Conservation (phyloP, 352 stramenopile genomes). For the Blastocystis sp. region DNA sequence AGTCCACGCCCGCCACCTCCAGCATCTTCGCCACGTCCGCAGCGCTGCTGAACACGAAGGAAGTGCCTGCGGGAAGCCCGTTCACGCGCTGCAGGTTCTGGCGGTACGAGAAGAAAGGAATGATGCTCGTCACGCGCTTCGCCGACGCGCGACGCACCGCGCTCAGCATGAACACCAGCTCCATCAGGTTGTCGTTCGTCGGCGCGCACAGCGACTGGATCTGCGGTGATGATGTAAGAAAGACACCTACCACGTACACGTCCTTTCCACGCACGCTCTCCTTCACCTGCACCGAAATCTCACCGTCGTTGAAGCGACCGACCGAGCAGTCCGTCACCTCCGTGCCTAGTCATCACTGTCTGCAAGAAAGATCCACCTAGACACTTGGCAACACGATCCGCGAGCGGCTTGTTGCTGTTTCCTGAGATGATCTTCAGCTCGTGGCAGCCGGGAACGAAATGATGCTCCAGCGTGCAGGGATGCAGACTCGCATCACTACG, state of each 20-base stretch:
- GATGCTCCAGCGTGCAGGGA: constrained; percentile 74
- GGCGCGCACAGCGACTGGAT: constrained; percentile 80
- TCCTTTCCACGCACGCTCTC: constrained; percentile 81
- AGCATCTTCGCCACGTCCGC: constrained; percentile 78
- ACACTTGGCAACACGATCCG: constrained; percentile 74
- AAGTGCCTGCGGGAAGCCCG: not conserved
- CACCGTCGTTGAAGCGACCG: constrained; percentile 77
- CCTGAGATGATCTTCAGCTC: constrained; percentile 82
- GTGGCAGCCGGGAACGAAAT: constrained; percentile 79
- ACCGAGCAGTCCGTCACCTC: constrained; percentile 75
- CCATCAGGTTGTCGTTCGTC: constrained; percentile 85
- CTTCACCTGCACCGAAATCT: constrained; percentile 79
- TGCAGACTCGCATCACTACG: constrained; percentile 61
- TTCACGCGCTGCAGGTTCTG: constrained; percentile 54
- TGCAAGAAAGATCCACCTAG: constrained; percentile 59
- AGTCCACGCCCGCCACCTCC: constrained; percentile 77
- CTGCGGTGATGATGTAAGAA: not conserved
- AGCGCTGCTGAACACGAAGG: constrained; percentile 83
- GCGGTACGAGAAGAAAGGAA: constrained; percentile 70
- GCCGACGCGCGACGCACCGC: constrained; percentile 79
- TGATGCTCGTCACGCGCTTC: constrained; percentile 82
- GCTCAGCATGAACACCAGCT: constrained; percentile 83
- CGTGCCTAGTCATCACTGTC: constrained; percentile 62
- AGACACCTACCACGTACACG: constrained; percentile 72
- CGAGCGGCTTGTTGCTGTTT: constrained; percentile 76